Evolutionary conservation across 1,284 basidiomycete genomes (phyloP), one percentile per base, ranked within the genome.

Genomic region (Trichosporon inkin): DNA sequence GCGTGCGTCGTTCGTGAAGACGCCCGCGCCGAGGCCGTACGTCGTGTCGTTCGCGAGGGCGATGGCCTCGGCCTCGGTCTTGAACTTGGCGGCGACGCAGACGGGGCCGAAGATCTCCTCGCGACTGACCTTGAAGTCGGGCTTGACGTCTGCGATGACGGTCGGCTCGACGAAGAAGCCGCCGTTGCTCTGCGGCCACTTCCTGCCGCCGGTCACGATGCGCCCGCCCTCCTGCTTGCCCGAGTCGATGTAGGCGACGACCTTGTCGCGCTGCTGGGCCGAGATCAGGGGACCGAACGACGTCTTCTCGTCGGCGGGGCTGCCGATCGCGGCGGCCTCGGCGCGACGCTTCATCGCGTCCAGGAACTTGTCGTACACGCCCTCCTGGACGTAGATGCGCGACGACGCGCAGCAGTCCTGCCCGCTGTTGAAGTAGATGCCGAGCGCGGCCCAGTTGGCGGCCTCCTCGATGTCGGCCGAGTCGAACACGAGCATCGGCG

Each of bases 151-250:
- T n/a, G 71, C 68, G 28, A 79, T 64, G 56, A 79, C 73, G 10
- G 78, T 79, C 7, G 78, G 78, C 61, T 78, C 69, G 47, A 79
- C 65, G 65, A 69, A 79, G 68, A 63, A 78, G 13, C 78, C 78
- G 6, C 67, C 71, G 6, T 63, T 62, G 3, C 69, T 60, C 24
- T 71, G 36, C 16, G 63, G 51, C 75, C 74, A 75, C 57, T 70
- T 71, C 71, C 84, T 81, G 24, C 93, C 95, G 22, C 95, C 94
- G 4, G 90, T 80, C 36, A 85, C 79, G 22, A 88, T 79, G 66
- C 84, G 88, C n/a, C 93, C 94, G 17, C 94, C 94, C 72, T 89
- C 86, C 64, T 84, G 72, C 78, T 89, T 90, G 39, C 92, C 95
- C 1, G 83, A 82, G 67, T 94, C 88, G 68, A 99, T 94, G 77